Evolutionary conservation across 1,139 yeast species (phyloP).

Genomic region (Sugiyamaella castrensis): DNA sequence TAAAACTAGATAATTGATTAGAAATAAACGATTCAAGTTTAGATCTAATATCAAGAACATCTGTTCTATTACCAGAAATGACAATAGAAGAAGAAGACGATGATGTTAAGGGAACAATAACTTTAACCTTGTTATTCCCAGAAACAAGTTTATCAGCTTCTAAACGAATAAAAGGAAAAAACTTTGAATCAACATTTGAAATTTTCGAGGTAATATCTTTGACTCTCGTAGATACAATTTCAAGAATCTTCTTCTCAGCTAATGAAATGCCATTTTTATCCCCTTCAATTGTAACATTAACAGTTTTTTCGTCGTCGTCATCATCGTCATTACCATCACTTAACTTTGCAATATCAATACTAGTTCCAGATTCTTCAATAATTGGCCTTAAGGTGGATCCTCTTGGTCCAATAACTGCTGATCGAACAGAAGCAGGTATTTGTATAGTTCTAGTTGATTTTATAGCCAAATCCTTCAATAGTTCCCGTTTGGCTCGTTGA

Average conservation of each 20-base stretch:
- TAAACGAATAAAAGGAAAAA: slow-evolving; percentile 32
- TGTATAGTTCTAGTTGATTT: slow-evolving; percentile 53
- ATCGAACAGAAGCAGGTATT: slow-evolving; percentile 76
- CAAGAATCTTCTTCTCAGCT: slow-evolving; percentile 68
- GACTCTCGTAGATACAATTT: slow-evolving; percentile 70
- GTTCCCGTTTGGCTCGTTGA: slow-evolving; percentile 67
- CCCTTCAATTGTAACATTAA: slow-evolving; percentile 71
- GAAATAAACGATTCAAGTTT: slow-evolving; percentile 47
- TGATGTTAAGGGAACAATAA: slow-evolving; percentile 35
- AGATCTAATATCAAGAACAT: slow-evolving; percentile 49
- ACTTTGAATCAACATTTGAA: slow-evolving; percentile 40
- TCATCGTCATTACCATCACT: slow-evolving; percentile 36
- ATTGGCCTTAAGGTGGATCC: slow-evolving; percentile 84
- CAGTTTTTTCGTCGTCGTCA: slow-evolving; percentile 51
- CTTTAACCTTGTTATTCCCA: slow-evolving; percentile 35
- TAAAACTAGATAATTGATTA: slow-evolving; percentile 37
- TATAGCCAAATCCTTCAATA: slow-evolving; percentile 72
- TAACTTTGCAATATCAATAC: slow-evolving; percentile 65
- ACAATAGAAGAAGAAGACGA: slow-evolving; percentile 33
- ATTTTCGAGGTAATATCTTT: slow-evolving; percentile 33
- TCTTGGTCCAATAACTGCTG: slow-evolving; percentile 83
- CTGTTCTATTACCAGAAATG: slow-evolving; percentile 64
- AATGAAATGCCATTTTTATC: slow-evolving; percentile 77
- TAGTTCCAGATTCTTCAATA: slow-evolving; percentile 65
- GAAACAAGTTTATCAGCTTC: slow-evolving; percentile 14